Evolutionary conservation across 1,284 basidiomycete species (phyloP), one percentile per base, ranked within the genome.

Genomic region (Anthracocystis walkeri): DNA sequence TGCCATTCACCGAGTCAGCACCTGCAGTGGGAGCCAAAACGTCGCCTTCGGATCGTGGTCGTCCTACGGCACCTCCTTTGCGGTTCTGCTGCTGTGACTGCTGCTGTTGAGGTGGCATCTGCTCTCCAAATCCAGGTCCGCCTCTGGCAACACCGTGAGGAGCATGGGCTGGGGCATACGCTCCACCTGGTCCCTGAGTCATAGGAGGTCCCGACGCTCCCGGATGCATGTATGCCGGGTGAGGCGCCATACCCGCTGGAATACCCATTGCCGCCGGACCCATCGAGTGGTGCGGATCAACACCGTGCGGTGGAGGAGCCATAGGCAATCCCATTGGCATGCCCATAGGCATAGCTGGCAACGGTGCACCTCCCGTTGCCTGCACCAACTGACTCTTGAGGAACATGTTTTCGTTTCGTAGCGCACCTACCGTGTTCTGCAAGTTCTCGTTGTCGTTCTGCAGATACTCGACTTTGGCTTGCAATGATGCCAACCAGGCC

Each of bases 371-470:
- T 7, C 69, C 70, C 7, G 75, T 73, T 18, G 78, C 68, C 38
- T 81, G 79, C 49, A 78, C 73, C 29, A 84, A 61, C 46, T 82
- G 80, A 8, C 74, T 75, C 62, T 83, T 83, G 64, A 84, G 72
- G 40, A 80, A 83, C 65, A 82, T 71, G 56, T 89, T 86, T 80
- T 90, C 89, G 69, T 89, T 88, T 54, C 87, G 86, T 42, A 89
- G 80, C 18, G 86, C 85, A 31, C 85, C 84, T 44, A 89, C 86
- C 7, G 88, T 89, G 48, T 86, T 84, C 53, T 88, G 87, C 27
- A 99, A 90, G n/a, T 93, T 90, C 85, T 98, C 95, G 86, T 99
- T 99, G 87, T 98, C 96, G 76, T 92, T 91, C 31, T 90, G 88
- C 31, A 98, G 89, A 76, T 89, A 93, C 85, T 98, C 95, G 84